Evolutionary conservation across 371 early-diverging fungal species (phyloP), one percentile per base, ranked within the genome.

Genomic region (Haplosporangium sp.): DNA sequence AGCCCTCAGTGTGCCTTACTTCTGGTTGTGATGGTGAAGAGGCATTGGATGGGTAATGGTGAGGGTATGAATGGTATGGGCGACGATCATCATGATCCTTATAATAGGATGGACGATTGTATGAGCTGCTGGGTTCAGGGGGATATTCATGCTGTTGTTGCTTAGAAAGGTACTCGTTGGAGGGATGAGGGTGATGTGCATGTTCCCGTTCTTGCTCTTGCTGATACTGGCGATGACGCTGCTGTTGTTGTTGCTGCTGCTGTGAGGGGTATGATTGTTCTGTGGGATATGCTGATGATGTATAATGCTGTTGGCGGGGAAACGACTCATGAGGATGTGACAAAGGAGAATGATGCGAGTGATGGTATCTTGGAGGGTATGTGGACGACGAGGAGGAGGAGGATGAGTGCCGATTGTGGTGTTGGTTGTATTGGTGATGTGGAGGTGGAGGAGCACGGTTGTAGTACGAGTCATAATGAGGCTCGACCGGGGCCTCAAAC

Each of bases 1-100:
- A 76, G 3, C 77, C 77, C 41, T 70, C 77, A 1, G 71, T 59
- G 56, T 76, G 77, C 18, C 67, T 61, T 13, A 76, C 76, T 23
- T 38, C 18, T n/a, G 52, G 38, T 14, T 57, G 20, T 64, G 65
- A 50, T 59, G 55, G 50, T 52, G 7, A n/a, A n/a, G n/a, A 47
- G 29, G 62, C 20, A 42, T 54, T 0, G 45, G 42, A 20, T 42
- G 62, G 20, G 46, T 67, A 59, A 11, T 52, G 7, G 14, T 67
- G 59, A 18, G 67, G 38, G 40, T 54, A 67, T 10, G 59, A 37
- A n/a, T 48, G 48, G 40, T 67, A 67, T 3, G 67, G 21, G 43
- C 48, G 67, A 47, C 59, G 59, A 23, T 59, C 46, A 42, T 59
- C 67, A 29, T 29, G 12, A 54, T 38, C 41, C 1, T 10, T 40